phyloP scores from a whole-genome alignment of 106 monocot genomes.

The Agapanthus africanus region DNA sequence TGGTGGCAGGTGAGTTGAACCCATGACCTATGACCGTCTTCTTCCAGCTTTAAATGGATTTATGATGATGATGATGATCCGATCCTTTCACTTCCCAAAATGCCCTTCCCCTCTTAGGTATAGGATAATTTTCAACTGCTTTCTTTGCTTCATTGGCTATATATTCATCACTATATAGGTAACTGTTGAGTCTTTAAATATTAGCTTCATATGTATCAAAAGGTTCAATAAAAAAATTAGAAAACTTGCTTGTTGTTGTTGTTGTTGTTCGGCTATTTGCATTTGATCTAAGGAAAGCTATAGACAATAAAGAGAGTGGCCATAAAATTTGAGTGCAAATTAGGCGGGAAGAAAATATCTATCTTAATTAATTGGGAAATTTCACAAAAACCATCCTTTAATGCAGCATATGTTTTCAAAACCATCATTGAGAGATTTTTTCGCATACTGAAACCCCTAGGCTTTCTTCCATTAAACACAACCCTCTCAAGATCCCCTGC shows the following conservation, averaged over 20 bases:
- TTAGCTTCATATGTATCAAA: neutral
- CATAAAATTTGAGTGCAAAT: too few relatives aligned
- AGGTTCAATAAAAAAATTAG: neutral
- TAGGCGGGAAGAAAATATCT: too few relatives aligned
- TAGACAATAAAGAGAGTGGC: too few relatives aligned
- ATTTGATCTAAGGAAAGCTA: neutral
- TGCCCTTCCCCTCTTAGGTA: neutral
- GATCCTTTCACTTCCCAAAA: neutral
- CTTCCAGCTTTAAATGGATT: constrained; percentile 4
- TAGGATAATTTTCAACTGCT: neutral
- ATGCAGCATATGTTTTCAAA: too few relatives aligned
- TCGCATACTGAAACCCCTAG: too few relatives aligned
- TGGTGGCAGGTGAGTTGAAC: constrained; percentile 7
- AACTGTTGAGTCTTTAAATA: too few relatives aligned
- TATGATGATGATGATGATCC: neutral
- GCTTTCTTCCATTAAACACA: too few relatives aligned
- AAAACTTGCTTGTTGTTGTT: neutral
- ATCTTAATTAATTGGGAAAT: too few relatives aligned
- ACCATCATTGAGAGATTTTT: too few relatives aligned
- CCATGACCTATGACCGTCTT: constrained; percentile 6
- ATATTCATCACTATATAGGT: too few relatives aligned
- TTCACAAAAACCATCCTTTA: too few relatives aligned
- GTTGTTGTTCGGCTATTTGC: neutral
- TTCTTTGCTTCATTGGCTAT: neutral
- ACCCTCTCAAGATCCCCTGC: too few relatives aligned